Evolutionary conservation across 441 rosid genomes (phyloP).

Genomic region (Raphanus hybrid): DNA sequence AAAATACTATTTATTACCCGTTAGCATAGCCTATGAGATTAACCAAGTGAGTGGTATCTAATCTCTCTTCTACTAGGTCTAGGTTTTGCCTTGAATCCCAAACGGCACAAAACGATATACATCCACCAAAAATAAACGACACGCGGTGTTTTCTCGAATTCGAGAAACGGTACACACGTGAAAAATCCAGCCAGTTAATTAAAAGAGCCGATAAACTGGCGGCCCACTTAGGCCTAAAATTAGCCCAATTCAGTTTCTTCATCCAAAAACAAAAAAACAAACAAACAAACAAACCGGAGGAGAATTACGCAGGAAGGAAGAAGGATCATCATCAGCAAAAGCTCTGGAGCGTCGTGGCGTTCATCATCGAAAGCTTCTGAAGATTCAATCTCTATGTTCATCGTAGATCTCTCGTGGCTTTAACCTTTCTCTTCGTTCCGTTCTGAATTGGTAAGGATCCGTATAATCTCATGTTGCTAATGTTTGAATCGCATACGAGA

Average conservation of each 20-base stretch:
- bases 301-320: constrained; percentile 1
- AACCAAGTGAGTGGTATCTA: not conserved
- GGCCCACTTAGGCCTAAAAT: constrained; percentile 25
- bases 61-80: not conserved
- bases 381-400: not conserved
- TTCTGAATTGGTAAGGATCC: constrained; percentile 14
- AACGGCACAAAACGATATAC: not conserved
- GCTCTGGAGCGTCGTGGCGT: constrained; percentile 19
- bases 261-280: not conserved
- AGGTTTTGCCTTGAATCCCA: not conserved
- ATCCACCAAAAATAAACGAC: constrained; percentile 4
- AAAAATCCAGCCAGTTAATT: not conserved
- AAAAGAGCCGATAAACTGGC: not conserved
- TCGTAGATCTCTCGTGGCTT: constrained; percentile 24
- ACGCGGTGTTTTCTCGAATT: not conserved
- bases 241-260: constrained; percentile 23
- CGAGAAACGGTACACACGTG: constrained; percentile 14
- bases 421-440: too few species aligned
- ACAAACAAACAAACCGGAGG: not conserved
- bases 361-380: constrained; percentile 12
- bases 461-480: not conserved
- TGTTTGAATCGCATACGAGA: not conserved
- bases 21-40: not conserved
- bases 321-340: not conserved
- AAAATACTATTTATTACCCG: not conserved